Evolutionary conservation across 2,329 filamentous ascomycete species (phyloP), one percentile per base, ranked within the genome.

Genomic region (Madurella mycetomatis): DNA sequence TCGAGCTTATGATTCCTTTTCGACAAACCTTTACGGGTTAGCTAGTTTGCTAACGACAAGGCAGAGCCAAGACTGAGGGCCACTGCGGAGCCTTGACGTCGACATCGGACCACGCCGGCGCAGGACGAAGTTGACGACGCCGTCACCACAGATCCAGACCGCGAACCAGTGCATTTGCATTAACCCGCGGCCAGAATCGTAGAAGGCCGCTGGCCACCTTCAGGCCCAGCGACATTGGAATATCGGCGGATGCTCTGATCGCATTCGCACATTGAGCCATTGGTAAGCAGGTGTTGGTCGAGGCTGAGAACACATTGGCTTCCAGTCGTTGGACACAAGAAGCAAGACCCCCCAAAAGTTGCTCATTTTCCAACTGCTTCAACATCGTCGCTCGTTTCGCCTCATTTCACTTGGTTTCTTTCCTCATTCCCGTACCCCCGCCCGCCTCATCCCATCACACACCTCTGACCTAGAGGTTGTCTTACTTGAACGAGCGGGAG

Each of bases 1-100:
- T 15, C 13, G 7, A 42, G 40, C 34, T 47, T 42, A 51, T 51
- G 47, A 57, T 57, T 58, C 44, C 49, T 46, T 46, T 51, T 50
- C 32, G 51, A 52, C 53, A 51, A 60, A 47, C 53, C 53, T 49
- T 49, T 49, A 54, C 57, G 55, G 60, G 57, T 60, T 41, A 51
- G 39, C 45, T 49, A n/a, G 58, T 51, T 54, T 58, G 57, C 62
- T 64, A 56, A 64, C 59, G 25, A 25, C 4, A 51, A 49, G 52
- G 56, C 51, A 51, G 41, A 62, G 56, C 49, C 41, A 41, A 41
- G 18, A 53, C 47, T 49, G n/a, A 37, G 47, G 51, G 47, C 49
- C 43, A 49, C 53, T 39, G 41, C 46, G 16, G 42, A 47, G 32
- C 46, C 45, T 43, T 44, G 51, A 49, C 55, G 37, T 53, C 54